Conservation (phyloP, 176 grass and related monocot species). For the Melocanna baccifera region DNA sequence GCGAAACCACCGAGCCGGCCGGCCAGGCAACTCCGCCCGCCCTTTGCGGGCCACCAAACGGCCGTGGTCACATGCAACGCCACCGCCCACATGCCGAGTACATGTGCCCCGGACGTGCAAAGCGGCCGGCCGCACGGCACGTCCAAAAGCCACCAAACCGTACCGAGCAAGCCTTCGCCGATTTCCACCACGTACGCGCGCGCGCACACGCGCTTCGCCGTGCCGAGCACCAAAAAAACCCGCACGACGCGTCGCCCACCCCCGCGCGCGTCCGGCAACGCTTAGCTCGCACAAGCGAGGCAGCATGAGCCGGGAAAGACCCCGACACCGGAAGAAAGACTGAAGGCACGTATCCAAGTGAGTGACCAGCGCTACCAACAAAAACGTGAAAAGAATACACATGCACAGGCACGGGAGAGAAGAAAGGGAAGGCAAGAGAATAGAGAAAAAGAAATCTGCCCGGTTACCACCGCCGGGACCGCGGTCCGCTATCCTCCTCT, state of each 20-base stretch:
- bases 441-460: too few relatives aligned
- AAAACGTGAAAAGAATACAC: too few relatives aligned
- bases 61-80: constrained; percentile 3
- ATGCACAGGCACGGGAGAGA: too few relatives aligned
- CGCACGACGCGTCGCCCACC: neutral
- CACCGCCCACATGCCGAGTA: neutral
- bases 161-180: neutral
- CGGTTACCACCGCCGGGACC: too few relatives aligned
- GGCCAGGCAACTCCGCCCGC: neutral
- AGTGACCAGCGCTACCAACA: too few relatives aligned
- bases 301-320: neutral
- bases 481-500: too few relatives aligned
- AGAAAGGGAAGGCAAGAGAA: too few relatives aligned
- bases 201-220: too few relatives aligned
- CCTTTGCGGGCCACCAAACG: neutral
- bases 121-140: neutral
- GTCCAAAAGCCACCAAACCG: neutral
- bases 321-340: too few relatives aligned
- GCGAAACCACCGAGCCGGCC: neutral
- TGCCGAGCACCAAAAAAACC: neutral
- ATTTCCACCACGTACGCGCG: neutral
- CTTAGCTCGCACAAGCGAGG: neutral
- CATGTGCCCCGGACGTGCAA: neutral
- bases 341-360: too few relatives aligned
- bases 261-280: neutral